Evolutionary conservation across 768 basidiomycete species (phyloP), one percentile per base, ranked within the genome.

Genomic region (Leccinum subgranulosum): DNA sequence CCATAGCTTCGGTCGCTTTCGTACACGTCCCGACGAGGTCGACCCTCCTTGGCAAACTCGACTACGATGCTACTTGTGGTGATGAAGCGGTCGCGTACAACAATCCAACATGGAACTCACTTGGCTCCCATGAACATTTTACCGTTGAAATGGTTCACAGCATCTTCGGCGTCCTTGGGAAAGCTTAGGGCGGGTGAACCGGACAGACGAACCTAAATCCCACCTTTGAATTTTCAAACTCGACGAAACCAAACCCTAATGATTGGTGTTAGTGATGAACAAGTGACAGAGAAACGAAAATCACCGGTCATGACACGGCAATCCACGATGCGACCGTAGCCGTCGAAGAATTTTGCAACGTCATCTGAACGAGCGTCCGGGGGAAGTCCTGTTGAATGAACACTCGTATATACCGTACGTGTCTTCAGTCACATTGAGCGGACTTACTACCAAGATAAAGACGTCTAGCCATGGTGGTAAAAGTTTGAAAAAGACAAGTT

Each of bases 291-390:
- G 14, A 56, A 49, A 55, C 12, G n/a, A 60, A 58, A 81, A 78
- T 60, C 65, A 93, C 92, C 92, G 43, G 92, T 94, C 93, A 96
- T 94, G 73, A 96, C 90, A 66, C 92, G 87, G 74, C 92, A 90
- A 75, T 96, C 94, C 64, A 89, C 79, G 62, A 95, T 92, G 55
- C 84, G 85, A 33, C 93, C 94, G 74, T 88, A 93, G 60, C 89
- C 90, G 60, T 93, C 92, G 72, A 98, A 97, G 69, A 94, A 84
- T 72, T 92, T 91, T 58, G 83, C 80, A 54, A 94, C 86, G 66
- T 94, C 92, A 28, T 92, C 90, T 15, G 87, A 81, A 65, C 90
- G 88, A 64, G 86, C 82, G 73, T 94, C 92, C 57, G 85, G 76
- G 41, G 91, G 89, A n/a, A 94, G 83, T 71, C 88, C 92, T 93